A percentile compares a stretch with the other conserved stretches of the same genome.
phyloP scores from a whole-genome alignment of 2,329 filamentous ascomycete species.

The Pleurostoma richardsiae region DNA sequence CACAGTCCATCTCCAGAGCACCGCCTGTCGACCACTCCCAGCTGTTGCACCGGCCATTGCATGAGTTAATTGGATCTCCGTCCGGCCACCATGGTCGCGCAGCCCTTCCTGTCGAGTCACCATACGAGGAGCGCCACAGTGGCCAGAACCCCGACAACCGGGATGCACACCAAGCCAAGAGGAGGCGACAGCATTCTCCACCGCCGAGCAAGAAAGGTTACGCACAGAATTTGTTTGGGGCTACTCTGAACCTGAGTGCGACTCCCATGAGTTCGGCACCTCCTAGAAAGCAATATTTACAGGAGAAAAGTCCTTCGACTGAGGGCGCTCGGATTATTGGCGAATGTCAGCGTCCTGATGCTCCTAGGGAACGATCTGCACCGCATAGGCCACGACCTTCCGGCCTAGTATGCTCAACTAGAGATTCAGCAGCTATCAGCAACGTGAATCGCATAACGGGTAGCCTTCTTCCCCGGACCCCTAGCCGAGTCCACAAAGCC shows the following conservation, averaged over 20 bases:
- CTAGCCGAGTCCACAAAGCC: no score
- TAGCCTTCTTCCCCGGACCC: no score
- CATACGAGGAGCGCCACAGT: constrained; percentile 56
- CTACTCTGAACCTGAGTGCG: constrained; percentile 37
- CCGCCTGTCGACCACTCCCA: constrained; percentile 26
- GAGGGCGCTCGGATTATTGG: no score
- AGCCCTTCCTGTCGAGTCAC: constrained; percentile 51
- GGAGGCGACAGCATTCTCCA: constrained; percentile 33
- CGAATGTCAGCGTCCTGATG: no score
- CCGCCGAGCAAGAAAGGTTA: constrained; percentile 42
- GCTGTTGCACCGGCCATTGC: constrained; percentile 37
- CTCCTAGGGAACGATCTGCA: no score
- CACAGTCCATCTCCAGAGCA: constrained; percentile 14
- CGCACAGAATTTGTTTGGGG: constrained; percentile 45
- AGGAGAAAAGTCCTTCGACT: no score
- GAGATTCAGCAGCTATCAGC: no score
- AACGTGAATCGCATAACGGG: no score
- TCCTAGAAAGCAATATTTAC: constrained; percentile 10
- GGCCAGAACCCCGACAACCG: constrained; percentile 11
- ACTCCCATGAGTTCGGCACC: constrained; percentile 25
- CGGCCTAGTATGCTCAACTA: no score
- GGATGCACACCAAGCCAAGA: constrained; percentile 25
- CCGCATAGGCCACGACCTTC: no score
- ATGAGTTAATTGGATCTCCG: constrained; percentile 60
- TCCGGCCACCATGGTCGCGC: constrained; percentile 60